phyloP scores from a whole-genome alignment of 1,284 basidiomycete genomes.

The Microbotryum scabiosae region DNA sequence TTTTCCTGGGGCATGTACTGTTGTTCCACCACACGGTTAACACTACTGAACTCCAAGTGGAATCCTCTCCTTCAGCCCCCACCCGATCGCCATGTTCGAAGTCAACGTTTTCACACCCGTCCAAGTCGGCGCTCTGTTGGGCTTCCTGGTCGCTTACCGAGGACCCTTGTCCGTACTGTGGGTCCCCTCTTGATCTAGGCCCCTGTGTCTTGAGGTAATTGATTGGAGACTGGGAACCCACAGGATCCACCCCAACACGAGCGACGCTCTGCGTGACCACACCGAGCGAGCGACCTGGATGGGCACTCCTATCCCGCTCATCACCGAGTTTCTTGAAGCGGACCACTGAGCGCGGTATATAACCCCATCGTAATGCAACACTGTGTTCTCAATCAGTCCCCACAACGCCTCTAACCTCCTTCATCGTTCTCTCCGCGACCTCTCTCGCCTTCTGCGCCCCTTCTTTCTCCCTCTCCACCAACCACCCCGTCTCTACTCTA shows the following conservation, averaged over 20 bases:
- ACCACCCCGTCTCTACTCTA: constrained; percentile 53
- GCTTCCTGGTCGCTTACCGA: constrained; percentile 56
- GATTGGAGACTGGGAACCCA: neutral
- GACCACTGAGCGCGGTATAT: no score
- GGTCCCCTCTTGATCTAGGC: constrained; percentile 33
- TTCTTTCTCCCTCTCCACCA: constrained; percentile 54
- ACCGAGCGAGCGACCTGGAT: constrained; percentile 61
- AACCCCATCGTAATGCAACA: no score
- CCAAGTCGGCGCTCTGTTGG: constrained; percentile 57
- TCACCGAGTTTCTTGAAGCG: constrained; percentile 18
- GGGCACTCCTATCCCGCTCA: constrained; percentile 53
- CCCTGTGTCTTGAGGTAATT: neutral
- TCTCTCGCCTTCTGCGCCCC: constrained; percentile 60
- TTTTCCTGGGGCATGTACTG: neutral
- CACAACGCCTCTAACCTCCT: constrained; percentile 56
- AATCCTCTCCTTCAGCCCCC: constrained; percentile 1
- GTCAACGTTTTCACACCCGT: constrained; percentile 57
- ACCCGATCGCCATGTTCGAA: constrained; percentile 59
- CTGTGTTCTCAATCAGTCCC: constrained; percentile 42
- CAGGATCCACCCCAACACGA: constrained; percentile 65
- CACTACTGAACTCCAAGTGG: no score
- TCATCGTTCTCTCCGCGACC: constrained; percentile 56
- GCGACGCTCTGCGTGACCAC: constrained; percentile 53
- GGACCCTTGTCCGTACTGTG: constrained; percentile 53
- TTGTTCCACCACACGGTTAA: no score